Percentiles rank a stretch among this genome's conserved stretches.
phyloP scores from a whole-genome alignment of 352 stramenopile genomes.

The Phytophthora boehmeriae region DNA sequence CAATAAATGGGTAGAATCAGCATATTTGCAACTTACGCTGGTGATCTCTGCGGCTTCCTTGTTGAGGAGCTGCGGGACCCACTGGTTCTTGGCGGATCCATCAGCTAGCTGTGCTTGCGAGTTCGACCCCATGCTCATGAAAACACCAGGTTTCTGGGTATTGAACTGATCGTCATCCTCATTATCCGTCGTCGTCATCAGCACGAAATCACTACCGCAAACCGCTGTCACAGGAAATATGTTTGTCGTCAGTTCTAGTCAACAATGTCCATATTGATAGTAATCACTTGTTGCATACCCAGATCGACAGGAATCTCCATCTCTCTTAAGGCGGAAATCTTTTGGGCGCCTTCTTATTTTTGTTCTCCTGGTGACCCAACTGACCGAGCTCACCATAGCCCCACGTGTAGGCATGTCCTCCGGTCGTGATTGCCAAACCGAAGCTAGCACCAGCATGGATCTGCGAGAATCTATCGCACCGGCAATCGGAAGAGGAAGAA shows the following conservation, averaged over 20 bases:
- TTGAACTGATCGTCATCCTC: constrained; percentile 80
- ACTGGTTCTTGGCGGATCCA: constrained; percentile 78
- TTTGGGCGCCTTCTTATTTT: constrained; percentile 88
- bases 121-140: constrained; percentile 85
- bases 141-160: constrained; percentile 73
- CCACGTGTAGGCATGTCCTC: constrained; percentile 82
- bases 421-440: constrained; percentile 52
- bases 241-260: constrained; percentile 15
- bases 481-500: background rate
- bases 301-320: constrained; percentile 74
- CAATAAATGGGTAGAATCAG: background rate
- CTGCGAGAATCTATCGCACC: constrained; percentile 53
- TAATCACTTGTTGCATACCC: constrained; percentile 33
- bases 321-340: constrained; percentile 83
- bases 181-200: constrained; percentile 74
- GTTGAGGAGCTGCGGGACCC: constrained; percentile 81
- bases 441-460: constrained; percentile 69
- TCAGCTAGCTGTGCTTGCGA: constrained; percentile 71
- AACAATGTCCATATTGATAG: constrained; percentile 3
- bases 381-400: constrained; percentile 79
- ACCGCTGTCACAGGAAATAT: constrained; percentile 29
- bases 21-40: constrained; percentile 37
- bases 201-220: constrained; percentile 71
- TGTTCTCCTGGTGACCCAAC: constrained; percentile 86
- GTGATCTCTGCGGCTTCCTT: constrained; percentile 67